Conservation (phyloP, 225 moss, liverwort and hornwort species). For the Sphagnum contortum region DNA sequence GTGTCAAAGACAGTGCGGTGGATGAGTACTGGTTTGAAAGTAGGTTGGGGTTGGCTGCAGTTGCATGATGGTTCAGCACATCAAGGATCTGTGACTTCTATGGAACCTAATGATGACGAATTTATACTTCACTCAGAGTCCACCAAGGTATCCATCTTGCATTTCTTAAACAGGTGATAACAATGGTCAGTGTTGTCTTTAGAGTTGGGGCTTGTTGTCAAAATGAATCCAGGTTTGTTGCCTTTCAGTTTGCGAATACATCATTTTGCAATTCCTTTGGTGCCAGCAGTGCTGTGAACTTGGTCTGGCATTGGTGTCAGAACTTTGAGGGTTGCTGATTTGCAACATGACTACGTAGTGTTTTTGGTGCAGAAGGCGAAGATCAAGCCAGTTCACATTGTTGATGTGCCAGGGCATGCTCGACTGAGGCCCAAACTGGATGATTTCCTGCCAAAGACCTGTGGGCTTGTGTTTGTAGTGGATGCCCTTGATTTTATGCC, state of each 20-base stretch:
- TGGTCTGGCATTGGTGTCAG: neutral
- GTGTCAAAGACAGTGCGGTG: too few species aligned
- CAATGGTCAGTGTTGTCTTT: neutral
- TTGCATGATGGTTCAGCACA: constrained; percentile 88
- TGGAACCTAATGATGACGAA: constrained; percentile 85
- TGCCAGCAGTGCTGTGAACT: too few species aligned
- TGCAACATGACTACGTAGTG: neutral
- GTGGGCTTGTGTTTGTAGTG: constrained; percentile 77
- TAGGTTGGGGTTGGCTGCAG: constrained; percentile 20
- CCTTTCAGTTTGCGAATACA: too few species aligned
- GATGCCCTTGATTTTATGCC: constrained; percentile 94
- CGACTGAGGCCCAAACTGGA: constrained; percentile 73
- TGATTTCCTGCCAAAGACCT: constrained; percentile 68
- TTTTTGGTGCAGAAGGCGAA: constrained; percentile 53
- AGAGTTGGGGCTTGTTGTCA: too few species aligned
- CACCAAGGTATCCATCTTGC: constrained; percentile 16
- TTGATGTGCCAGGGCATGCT: constrained; percentile 91
- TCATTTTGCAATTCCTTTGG: too few species aligned
- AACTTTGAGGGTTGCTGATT: neutral
- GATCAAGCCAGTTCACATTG: constrained; percentile 56
- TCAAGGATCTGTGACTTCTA: constrained; percentile 84
- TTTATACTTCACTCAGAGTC: constrained; percentile 75
- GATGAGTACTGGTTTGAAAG: too few species aligned
- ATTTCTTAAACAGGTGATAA: too few species aligned
- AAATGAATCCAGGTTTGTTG: too few species aligned